Conservation (phyloP, 306 rosid genomes). For the Macrotyloma uniflorum region DNA sequence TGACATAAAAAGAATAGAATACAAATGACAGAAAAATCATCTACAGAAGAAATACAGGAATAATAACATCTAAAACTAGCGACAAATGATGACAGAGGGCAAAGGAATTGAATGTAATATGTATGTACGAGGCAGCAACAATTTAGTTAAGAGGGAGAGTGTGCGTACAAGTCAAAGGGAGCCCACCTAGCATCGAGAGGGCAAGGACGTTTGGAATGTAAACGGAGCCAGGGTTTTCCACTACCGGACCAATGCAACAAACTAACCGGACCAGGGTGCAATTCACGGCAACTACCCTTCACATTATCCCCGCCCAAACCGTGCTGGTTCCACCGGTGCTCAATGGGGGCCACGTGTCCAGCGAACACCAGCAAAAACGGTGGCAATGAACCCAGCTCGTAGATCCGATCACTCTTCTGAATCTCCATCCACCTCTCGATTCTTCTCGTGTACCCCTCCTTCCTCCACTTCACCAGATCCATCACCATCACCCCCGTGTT, state of each 20-base stretch:
- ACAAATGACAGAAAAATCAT: background rate
- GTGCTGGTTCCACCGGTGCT: background rate
- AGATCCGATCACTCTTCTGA: background rate
- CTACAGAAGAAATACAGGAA: background rate
- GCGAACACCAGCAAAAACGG: background rate
- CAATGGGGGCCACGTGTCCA: background rate
- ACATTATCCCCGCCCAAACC: background rate
- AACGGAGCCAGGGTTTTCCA: background rate
- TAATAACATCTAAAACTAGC: background rate
- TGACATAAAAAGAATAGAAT: background rate
- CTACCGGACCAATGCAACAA: background rate
- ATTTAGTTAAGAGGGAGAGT: background rate
- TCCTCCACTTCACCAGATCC: constrained; percentile 75
- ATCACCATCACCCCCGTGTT: constrained; percentile 90
- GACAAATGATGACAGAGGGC: background rate
- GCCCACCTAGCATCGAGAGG: background rate
- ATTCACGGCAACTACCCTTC: background rate
- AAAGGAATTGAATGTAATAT: background rate
- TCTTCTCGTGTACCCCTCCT: background rate
- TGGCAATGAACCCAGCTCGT: background rate
- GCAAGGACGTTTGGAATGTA: background rate
- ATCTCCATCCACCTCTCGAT: constrained; percentile 5
- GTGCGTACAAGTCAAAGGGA: background rate
- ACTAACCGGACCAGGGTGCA: background rate
- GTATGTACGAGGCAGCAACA: background rate